Evolutionary conservation across 2,329 filamentous ascomycete genomes (phyloP).

Genomic region (Didymella keratinophila): DNA sequence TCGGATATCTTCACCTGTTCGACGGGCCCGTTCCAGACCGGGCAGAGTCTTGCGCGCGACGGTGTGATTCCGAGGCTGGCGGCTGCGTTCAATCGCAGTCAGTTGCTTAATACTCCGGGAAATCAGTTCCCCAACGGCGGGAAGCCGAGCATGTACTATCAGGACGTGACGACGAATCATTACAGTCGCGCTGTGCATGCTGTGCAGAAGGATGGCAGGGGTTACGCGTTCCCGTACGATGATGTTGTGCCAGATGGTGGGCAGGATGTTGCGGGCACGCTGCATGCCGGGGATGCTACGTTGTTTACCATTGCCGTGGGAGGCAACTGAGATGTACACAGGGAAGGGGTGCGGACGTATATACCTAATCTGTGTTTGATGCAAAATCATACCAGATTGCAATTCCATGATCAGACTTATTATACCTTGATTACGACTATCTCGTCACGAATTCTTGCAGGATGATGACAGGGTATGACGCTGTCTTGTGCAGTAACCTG

Average conservation of each 20-base stretch:
- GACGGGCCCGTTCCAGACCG: constrained; percentile 65
- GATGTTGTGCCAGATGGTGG: constrained; percentile 68
- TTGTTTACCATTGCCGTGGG: constrained; percentile 60
- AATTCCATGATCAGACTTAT: background rate
- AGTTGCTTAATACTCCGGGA: constrained; percentile 60
- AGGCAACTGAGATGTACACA: constrained; percentile 40
- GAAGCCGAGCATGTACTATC: constrained; percentile 45
- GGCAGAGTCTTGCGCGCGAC: constrained; percentile 53
- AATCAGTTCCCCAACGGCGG: constrained; percentile 51
- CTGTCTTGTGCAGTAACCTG: no score
- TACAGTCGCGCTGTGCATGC: constrained; percentile 69
- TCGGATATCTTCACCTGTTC: constrained; percentile 73
- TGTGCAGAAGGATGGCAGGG: constrained; percentile 65
- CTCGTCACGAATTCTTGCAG: no score
- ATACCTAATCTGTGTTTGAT: background rate
- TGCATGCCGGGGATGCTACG: constrained; percentile 57
- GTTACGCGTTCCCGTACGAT: constrained; percentile 74
- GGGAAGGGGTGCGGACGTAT: background rate
- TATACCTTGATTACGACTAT: no score
- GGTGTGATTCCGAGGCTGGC: constrained; percentile 76
- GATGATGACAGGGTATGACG: no score
- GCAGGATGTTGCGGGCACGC: constrained; percentile 63
- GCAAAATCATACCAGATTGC: background rate
- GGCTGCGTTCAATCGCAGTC: constrained; percentile 78
- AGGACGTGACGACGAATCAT: constrained; percentile 58